A percentile compares a stretch with the other conserved stretches of the same genome.
Conservation (phyloP, 495 filamentous ascomycete genomes). For the Penicillium goetzii region DNA sequence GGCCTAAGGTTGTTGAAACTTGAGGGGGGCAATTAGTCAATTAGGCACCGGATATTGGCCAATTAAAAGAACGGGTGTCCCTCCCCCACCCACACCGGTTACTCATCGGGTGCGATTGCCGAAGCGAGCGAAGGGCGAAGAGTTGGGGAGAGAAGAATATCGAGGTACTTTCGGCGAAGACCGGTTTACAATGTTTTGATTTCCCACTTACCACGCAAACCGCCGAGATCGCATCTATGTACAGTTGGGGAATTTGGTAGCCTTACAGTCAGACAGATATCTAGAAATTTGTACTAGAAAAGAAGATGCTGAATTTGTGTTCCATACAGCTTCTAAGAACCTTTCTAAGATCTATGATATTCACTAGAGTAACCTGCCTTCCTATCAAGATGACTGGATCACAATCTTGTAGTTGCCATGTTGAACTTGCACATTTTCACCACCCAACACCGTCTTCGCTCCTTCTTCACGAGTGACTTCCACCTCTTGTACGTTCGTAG, state of each 20-base stretch:
- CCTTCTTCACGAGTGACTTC: conserved; percentile 4
- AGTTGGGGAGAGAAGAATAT: conserved; percentile 1
- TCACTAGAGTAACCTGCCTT: background rate
- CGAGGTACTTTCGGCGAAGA: background rate
- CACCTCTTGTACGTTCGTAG: background rate
- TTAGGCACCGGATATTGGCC: background rate
- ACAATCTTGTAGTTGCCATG: conserved; percentile 13
- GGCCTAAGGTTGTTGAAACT: too few relatives aligned
- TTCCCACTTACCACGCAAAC: background rate
- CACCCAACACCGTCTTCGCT: background rate
- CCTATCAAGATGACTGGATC: background rate
- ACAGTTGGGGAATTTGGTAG: background rate
- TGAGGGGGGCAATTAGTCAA: conserved; percentile 1
- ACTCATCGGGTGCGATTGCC: conserved; percentile 4
- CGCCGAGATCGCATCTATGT: background rate
- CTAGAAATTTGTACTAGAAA: too few relatives aligned
- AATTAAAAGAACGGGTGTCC: background rate
- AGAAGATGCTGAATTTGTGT: background rate
- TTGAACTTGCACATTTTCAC: conserved; percentile 1
- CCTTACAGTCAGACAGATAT: background rate
- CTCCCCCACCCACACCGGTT: background rate
- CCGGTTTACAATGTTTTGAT: background rate
- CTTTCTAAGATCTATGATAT: background rate
- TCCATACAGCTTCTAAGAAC: background rate
- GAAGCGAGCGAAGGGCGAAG: background rate